Conservation (phyloP, 1,139 yeast genomes). For the Geotrichum cucujoidarum region DNA sequence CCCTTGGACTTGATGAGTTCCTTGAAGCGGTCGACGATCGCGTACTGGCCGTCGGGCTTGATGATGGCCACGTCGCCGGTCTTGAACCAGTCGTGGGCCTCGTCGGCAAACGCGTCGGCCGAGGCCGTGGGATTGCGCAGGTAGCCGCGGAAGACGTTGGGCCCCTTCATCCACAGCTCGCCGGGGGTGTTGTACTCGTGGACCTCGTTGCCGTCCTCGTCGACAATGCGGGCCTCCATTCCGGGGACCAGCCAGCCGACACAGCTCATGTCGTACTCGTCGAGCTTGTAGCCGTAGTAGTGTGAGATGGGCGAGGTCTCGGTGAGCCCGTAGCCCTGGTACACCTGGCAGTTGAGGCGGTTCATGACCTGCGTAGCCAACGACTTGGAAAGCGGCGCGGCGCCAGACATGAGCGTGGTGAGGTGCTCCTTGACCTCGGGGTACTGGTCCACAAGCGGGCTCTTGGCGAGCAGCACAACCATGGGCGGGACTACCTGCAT, state of each 20-base stretch:
- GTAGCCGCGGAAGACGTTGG: constrained; percentile 61
- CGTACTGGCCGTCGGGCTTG: constrained; percentile 49
- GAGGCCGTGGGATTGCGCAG: constrained; percentile 54
- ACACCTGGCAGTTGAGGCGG: constrained; percentile 25
- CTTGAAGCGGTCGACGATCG: constrained; percentile 69
- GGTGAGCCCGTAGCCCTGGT: constrained; percentile 78
- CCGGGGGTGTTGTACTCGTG: constrained; percentile 52
- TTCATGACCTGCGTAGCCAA: constrained; percentile 29
- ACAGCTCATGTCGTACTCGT: constrained; percentile 31
- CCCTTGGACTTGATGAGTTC: constrained; percentile 81
- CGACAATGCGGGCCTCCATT: constrained; percentile 45
- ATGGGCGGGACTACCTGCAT: constrained; percentile 40
- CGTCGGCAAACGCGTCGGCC: constrained; percentile 46
- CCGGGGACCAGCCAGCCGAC: constrained; percentile 47
- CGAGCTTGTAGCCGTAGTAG: constrained; percentile 20
- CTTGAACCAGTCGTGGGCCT: constrained; percentile 57
- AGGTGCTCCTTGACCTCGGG: constrained; percentile 26
- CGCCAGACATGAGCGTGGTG: constrained; percentile 34
- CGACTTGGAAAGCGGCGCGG: constrained; percentile 38
- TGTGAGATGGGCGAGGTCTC: constrained; percentile 38
- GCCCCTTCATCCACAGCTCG: constrained; percentile 66
- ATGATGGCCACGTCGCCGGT: constrained; percentile 74
- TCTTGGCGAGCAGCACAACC: constrained; percentile 38
- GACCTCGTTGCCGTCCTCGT: constrained; percentile 44
- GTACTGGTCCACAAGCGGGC: constrained; percentile 36